Conservation (phyloP, 768 basidiomycete species). For the Mycena belliarum region DNA sequence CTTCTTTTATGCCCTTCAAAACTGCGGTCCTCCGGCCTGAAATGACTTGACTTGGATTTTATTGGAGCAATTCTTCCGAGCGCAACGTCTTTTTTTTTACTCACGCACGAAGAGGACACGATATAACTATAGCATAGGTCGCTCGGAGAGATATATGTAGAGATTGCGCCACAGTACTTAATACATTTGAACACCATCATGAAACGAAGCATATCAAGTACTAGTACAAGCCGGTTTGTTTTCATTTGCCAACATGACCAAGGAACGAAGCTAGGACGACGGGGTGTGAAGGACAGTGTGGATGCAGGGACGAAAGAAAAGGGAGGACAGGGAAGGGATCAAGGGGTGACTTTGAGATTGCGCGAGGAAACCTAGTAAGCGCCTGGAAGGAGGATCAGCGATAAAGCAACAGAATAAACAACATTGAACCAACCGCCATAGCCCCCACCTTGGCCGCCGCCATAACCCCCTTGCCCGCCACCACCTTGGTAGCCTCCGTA, state of each 20-base stretch:
- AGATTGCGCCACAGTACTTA: slow-evolving; percentile 16
- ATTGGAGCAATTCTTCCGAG: too few relatives aligned
- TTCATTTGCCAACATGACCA: slow-evolving; percentile 31
- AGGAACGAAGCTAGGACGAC: slow-evolving; percentile 42
- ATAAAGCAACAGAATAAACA: too few relatives aligned
- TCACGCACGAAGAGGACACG: too few relatives aligned
- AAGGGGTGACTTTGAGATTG: background rate
- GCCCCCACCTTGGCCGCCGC: background rate
- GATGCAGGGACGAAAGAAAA: slow-evolving; percentile 33
- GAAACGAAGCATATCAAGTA: slow-evolving; percentile 31
- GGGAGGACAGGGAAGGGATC: slow-evolving; percentile 4
- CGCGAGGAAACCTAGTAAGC: too few relatives aligned
- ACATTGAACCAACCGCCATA: background rate
- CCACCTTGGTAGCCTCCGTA: background rate
- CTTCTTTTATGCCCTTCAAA: too few relatives aligned
- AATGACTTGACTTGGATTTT: too few relatives aligned
- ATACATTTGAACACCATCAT: slow-evolving; percentile 19
- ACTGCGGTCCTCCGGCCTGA: too few relatives aligned
- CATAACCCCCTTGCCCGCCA: background rate
- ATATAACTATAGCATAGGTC: too few relatives aligned
- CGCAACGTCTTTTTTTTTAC: too few relatives aligned
- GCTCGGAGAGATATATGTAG: background rate
- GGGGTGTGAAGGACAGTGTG: slow-evolving; percentile 38
- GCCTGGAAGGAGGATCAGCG: too few relatives aligned
- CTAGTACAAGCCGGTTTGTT: slow-evolving; percentile 48